Evolutionary conservation across 2,329 filamentous ascomycete genomes (phyloP), one percentile per base, ranked within the genome.

Genomic region (Nemania sp.): DNA sequence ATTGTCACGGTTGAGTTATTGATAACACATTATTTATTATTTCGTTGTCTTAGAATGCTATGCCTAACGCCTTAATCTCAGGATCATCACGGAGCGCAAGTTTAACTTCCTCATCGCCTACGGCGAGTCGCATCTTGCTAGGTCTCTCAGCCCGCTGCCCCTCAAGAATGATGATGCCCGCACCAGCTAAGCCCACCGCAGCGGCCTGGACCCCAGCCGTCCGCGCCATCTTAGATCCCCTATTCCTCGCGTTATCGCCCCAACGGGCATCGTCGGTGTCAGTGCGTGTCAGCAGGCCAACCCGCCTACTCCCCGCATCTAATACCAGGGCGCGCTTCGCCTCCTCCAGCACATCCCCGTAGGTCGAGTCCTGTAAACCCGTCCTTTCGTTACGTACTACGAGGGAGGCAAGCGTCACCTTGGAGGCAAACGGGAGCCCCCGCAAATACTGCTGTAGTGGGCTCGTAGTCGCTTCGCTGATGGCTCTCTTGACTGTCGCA

Each of bases 381-480:
- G 92, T 96, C 62, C 95, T 87, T 68, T 94, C 89, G 41, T 93
- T 90, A 27, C 93, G 88, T 29, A 93, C 87, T 43, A 98, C 81
- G 18, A 99, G 83, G 6, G 94, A 93, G 1, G 93, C 90, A 60
- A 99, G 88, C 73, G 98, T 90, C 41, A 98, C 84, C 77, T 98
- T 98, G 13, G 91, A 90, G 27, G 90, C 87, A 49, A 98, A 86
- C 0, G 96, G 93, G 24, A 98, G 87, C 20, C 90, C 88, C 57
- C 93, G 92, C 41, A 99, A 87, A 76, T 94, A 94, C 78, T 96
- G 93, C 77, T 98, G 95, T 66, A 98, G 84, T 1, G 96, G 96
- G 64, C 93, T 97, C 3, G 92, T 94, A 0, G 95, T 98, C 5
- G 95, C 94, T 82, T 99, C 96, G 75, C 92, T 93, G 79, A 99